Base-by-base conservation (phyloP, 371 early-diverging fungal genomes). In the Circinella minor region DNA sequence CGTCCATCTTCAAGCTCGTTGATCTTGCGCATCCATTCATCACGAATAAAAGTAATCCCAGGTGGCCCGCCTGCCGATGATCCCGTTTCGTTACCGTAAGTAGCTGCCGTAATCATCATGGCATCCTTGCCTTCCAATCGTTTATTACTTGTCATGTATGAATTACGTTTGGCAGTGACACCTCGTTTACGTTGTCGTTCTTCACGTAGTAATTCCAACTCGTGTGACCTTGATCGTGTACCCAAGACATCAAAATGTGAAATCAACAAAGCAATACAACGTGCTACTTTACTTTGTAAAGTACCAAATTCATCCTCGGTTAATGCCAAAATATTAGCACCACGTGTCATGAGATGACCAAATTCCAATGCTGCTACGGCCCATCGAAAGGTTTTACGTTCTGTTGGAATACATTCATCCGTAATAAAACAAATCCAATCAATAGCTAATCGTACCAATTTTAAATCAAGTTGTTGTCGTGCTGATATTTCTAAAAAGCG, bases 341-440 rank as follows among this genome's bases (percentile, higher is more conserved):
- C 92, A 20, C 89, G 85, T 62, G 92, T 91, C 80, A 92, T 88
- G 17, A 85, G 76, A 88, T 93, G 92, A 0, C 92, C 90, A 72
- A 93, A 93, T 73, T 95, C 93, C 4, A 96, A 85, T 1, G 95
- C 95, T 61, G 89, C 81, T 39, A 96, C 91, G 3, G 93, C 93
- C 96, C 96, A 96, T 36, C 94, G 87, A 83, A 94, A 93, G 0
- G 95, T 96, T 71, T 90, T 91, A 36, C 90, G 81, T 61, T 93
- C 93, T 5, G 89, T 89, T 0, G 91, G 91, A 61, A 86, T 86
- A 71, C 94, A 94, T 66, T 93, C 92, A 59, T 91, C 90, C 46
- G 86, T 87, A 43, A 91, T 88, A 70, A 95, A 96, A 63, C 89
- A 89, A 54, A 94, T 91, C 96, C 96, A 96, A 51, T 92, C 91